Evolutionary conservation across 2,329 filamentous ascomycete genomes (phyloP).

Genomic region (Fusarium foetens): DNA sequence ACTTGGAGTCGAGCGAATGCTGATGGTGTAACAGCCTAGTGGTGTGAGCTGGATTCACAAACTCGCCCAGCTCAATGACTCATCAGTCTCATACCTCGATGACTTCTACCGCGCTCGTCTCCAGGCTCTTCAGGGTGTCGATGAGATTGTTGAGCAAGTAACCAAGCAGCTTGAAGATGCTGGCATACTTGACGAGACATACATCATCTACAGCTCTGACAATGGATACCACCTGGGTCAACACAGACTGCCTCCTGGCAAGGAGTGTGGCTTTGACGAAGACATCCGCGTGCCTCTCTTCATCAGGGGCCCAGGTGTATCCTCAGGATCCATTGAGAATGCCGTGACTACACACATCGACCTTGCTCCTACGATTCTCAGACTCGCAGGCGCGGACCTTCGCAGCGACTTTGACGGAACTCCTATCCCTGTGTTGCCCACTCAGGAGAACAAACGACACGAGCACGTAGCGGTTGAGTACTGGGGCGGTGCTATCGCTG

Average conservation of each 20-base stretch:
- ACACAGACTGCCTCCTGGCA: constrained; percentile 67
- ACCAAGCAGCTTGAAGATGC: constrained; percentile 57
- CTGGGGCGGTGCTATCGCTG: constrained; percentile 59
- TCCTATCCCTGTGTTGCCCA: constrained; percentile 57
- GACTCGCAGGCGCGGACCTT: constrained; percentile 53
- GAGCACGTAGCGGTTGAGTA: constrained; percentile 70
- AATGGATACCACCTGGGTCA: constrained; percentile 71
- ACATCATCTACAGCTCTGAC: constrained; percentile 68
- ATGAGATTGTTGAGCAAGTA: constrained; percentile 63
- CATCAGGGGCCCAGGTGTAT: constrained; percentile 64
- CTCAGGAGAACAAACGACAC: constrained; percentile 45
- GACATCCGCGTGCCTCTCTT: constrained; percentile 69
- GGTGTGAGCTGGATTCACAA: constrained; percentile 59
- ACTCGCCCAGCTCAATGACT: constrained; percentile 54
- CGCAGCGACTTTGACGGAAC: constrained; percentile 66
- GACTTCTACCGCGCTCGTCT: constrained; percentile 63
- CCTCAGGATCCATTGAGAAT: constrained; percentile 51
- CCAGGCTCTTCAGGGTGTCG: constrained; percentile 63
- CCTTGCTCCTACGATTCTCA: constrained; percentile 69
- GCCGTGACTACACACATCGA: constrained; percentile 70
- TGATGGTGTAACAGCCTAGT: constrained; percentile 34
- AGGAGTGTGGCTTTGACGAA: constrained; percentile 67
- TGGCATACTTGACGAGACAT: constrained; percentile 70
- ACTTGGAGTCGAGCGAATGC: neutral
- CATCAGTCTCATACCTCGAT: constrained; percentile 59